A percentile compares a stretch with the other conserved stretches of the same genome.
Conservation (phyloP, 331 rosid genomes). For the Acacia pycnantha region DNA sequence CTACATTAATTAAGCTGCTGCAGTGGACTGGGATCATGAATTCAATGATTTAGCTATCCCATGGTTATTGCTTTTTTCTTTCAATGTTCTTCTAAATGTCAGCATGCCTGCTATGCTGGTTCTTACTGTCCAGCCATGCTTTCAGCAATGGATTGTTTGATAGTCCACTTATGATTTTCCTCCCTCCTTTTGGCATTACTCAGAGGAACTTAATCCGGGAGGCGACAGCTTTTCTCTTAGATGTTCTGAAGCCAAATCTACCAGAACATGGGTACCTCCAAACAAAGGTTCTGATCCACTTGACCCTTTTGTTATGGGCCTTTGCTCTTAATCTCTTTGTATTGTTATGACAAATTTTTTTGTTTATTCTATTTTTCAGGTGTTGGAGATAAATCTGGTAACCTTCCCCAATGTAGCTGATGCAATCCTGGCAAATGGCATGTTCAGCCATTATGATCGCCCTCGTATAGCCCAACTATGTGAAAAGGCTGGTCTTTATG, state of each 20-base stretch:
- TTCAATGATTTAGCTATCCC: conserved; percentile 16
- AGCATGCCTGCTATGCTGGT: background rate
- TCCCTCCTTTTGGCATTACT: background rate
- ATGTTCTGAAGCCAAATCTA: conserved; percentile 93
- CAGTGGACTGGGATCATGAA: conserved; percentile 2
- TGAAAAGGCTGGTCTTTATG: conserved; percentile 95
- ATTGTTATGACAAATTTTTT: conserved; percentile 22
- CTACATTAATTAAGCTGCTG: conserved; percentile 20
- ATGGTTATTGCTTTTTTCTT: background rate
- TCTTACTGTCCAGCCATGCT: background rate
- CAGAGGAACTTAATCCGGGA: conserved; percentile 98
- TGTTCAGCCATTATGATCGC: conserved; percentile 98
- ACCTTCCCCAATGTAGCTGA: conserved; percentile 98
- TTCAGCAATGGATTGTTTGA: conserved; percentile 13
- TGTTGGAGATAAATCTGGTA: conserved; percentile 93
- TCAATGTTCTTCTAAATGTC: conserved; percentile 11
- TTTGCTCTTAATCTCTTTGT: conserved; percentile 9
- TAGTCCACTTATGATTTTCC: background rate
- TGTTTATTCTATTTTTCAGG: conserved; percentile 46
- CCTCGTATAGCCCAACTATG: conserved; percentile 96
- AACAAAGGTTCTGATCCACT: conserved; percentile 64
- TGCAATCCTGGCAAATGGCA: conserved; percentile 98
- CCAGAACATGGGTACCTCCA: conserved; percentile 95
- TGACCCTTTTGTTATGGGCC: conserved; percentile 7
- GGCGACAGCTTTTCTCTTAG: conserved; percentile 96